Percentiles rank a stretch among this genome's conserved stretches.
Conservation (phyloP, 371 early-diverging fungal genomes). For the Actinomortierella wolfii region DNA sequence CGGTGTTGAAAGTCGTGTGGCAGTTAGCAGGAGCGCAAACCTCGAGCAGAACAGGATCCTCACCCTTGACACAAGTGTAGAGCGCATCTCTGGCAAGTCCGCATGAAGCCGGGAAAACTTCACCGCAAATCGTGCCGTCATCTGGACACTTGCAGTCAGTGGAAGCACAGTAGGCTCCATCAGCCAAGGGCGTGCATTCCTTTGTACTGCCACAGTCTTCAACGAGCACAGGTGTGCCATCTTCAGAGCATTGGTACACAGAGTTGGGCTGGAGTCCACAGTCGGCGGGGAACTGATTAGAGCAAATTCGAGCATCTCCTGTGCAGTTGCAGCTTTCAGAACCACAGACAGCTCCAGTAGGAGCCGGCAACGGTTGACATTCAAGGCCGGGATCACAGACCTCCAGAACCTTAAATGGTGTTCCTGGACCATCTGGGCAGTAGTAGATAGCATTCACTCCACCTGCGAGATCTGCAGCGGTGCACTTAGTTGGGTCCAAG, state of each 20-base stretch:
- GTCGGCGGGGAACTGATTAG: background rate
- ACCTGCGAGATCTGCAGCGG: too few species aligned
- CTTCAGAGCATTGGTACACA: slow-evolving; percentile 7
- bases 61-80: slow-evolving; percentile 6
- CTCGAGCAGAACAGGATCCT: background rate
- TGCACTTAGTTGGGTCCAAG: too few species aligned
- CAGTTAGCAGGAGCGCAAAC: slow-evolving; percentile 5
- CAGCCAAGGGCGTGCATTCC: background rate
- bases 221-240: background rate
- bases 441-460: slow-evolving; percentile 2
- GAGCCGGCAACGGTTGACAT: background rate
- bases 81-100: background rate
- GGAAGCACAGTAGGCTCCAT: background rate
- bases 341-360: slow-evolving; percentile 3
- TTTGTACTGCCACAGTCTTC: slow-evolving; percentile 3
- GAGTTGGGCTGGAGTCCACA: slow-evolving; percentile 6
- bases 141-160: slow-evolving; percentile 11
- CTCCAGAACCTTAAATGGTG: too few species aligned
- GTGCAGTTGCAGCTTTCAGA: slow-evolving; percentile 2
- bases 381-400: background rate
- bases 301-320: slow-evolving; percentile 4
- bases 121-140: slow-evolving; percentile 6
- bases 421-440: slow-evolving; percentile 4
- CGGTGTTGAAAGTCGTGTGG: slow-evolving; percentile 1
- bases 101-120: slow-evolving; percentile 11